Percentiles rank a stretch among this genome's conserved stretches.
phyloP scores from a whole-genome alignment of 1,284 basidiomycete species.

The Naganishia liquefaciens region DNA sequence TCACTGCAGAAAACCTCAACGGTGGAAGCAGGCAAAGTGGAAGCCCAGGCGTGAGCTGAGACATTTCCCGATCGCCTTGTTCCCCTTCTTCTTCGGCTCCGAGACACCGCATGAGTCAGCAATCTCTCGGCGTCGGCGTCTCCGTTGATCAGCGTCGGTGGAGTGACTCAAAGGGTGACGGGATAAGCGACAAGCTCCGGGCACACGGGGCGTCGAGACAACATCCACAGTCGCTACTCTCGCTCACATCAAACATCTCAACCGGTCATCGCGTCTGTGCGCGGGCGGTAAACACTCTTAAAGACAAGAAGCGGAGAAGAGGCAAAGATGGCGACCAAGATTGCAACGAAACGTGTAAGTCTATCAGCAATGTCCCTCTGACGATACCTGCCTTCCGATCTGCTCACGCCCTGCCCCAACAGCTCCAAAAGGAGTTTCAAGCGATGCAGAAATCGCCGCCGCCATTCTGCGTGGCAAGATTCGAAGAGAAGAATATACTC shows the following conservation, averaged over 20 bases:
- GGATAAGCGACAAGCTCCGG: background rate
- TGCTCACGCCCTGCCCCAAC: slow-evolving; percentile 10
- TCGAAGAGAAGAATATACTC: slow-evolving; percentile 94
- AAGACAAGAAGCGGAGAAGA: background rate
- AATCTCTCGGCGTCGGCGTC: background rate
- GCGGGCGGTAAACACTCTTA: background rate
- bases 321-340: slow-evolving; percentile 52
- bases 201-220: background rate
- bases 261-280: background rate
- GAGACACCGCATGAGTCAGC: background rate
- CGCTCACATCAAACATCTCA: background rate
- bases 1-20: background rate
- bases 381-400: background rate
- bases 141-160: background rate
- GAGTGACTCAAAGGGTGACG: slow-evolving; percentile 4
- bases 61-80: background rate
- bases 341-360: slow-evolving; percentile 54
- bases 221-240: background rate
- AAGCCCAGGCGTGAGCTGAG: background rate
- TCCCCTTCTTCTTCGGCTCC: background rate
- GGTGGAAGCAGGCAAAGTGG: slow-evolving; percentile 16
- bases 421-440: slow-evolving; percentile 87
- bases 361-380: background rate
- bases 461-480: slow-evolving; percentile 88
- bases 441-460: slow-evolving; percentile 91